These are phyloP conservation scores for Microdochium nivale DNA, from an alignment of 2,329 filamentous ascomycete genomes.

Conservation along the genomic window DNA sequence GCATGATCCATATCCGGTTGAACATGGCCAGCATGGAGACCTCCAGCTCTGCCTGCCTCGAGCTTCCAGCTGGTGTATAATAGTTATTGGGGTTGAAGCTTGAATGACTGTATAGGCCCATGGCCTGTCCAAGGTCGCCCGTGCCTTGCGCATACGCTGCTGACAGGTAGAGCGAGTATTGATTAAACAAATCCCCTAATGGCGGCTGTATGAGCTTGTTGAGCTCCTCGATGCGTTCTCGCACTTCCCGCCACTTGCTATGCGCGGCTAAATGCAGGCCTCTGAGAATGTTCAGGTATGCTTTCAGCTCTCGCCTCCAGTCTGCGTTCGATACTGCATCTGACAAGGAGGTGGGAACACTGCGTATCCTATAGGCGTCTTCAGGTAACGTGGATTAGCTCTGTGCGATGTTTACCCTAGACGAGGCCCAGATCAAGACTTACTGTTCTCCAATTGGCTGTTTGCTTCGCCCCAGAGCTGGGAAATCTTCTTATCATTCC, in stretches of 20 bases:
- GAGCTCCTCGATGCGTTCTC: constrained; percentile 45
- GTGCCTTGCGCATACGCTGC: constrained; percentile 71
- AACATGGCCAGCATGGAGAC: constrained; percentile 58
- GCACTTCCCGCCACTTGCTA: constrained; percentile 61
- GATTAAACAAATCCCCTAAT: constrained; percentile 35
- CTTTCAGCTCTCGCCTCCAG: constrained; percentile 58
- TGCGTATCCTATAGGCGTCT: constrained; percentile 22
- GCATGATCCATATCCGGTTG: constrained; percentile 66
- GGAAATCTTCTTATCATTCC: constrained; percentile 26
- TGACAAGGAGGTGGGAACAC: constrained; percentile 42
- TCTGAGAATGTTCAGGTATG: constrained; percentile 63
- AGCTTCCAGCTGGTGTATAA: constrained; percentile 24
- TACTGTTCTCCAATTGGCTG: constrained; percentile 22
- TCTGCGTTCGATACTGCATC: constrained; percentile 48
- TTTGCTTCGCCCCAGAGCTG: constrained; percentile 30
- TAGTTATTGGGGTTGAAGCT: constrained; percentile 44
- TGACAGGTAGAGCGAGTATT: constrained; percentile 61
- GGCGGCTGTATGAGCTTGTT: constrained; percentile 31
- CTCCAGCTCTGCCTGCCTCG: constrained; percentile 49
- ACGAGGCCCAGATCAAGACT: constrained; percentile 8
- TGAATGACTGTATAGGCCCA: constrained; percentile 55
- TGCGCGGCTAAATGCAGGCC: constrained; percentile 62
- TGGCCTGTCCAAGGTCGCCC: constrained; percentile 62
- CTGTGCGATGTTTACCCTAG: not conserved
- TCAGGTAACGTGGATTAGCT: constrained; percentile 8